Base-by-base conservation (phyloP, 495 filamentous ascomycete species). In the Pyronema omphalodes region DNA sequence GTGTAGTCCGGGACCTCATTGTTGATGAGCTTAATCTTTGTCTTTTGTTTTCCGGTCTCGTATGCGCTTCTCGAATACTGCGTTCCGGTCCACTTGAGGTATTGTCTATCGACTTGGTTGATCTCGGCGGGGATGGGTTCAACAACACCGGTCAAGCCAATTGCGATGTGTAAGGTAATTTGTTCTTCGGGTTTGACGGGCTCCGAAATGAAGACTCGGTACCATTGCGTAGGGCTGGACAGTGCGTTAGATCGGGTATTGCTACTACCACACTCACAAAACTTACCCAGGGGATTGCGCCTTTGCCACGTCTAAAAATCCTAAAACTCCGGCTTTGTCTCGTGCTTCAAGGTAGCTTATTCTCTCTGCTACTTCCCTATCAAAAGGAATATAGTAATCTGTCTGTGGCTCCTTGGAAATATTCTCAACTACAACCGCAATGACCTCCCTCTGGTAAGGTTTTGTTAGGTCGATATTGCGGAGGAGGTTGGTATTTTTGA, bases 341-440 rank as follows among this genome's bases (percentile, higher is more conserved):
- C 79, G 82, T 15, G 87, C 91, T 71, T 96, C 89, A 45, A 98
- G 68, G 35, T 81, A 86, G 58, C 88, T 93, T 44, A 96, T 66
- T 53, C 75, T 81, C 48, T 74, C 75, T 61, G 91, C 74, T 60
- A 84, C 74, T 47, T 82, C 77, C 45, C 75, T 73, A 46, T 80
- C 79, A 70, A 96, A 89, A 3, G 88, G 82, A 36, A 95, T 62
- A 67, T 81, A 94, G 75, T 95, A 96, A 67, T 88, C 81, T 69
- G 74, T 74, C 65, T 96, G 91, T 8, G 86, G 75, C 49, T 79
- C 69, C 19, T 67, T 68, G 37, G 75, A 78, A 59, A 82, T 71
- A 69, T 98, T 98, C 74, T 98, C 86, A 49, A 96, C 81, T 29
- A 93, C 74, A 7, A 94, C 84, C 71, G 96, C 95, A 74, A 94